Evolutionary conservation across 495 filamentous ascomycete genomes (phyloP).

Genomic region (Tuber umbilicatum): DNA sequence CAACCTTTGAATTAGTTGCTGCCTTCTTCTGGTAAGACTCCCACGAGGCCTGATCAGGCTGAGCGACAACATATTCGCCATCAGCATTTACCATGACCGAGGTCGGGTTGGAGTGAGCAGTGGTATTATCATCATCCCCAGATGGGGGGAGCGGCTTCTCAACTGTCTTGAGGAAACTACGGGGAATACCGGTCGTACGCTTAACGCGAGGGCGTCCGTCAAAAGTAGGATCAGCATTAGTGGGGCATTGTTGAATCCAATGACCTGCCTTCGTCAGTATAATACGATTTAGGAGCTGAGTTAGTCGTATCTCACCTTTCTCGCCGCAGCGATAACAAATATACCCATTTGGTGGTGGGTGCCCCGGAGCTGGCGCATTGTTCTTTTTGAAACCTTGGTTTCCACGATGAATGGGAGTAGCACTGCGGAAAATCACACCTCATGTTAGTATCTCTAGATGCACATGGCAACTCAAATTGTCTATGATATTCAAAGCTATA

Average conservation of each 20-base stretch:
- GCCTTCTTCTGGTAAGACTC: conserved; percentile 89
- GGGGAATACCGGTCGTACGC: conserved; percentile 90
- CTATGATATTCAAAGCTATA: conserved; percentile 38
- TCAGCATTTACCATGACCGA: conserved; percentile 93
- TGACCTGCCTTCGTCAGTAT: conserved; percentile 53
- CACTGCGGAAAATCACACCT: conserved; percentile 45
- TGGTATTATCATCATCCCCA: conserved; percentile 58
- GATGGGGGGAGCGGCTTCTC: conserved; percentile 76
- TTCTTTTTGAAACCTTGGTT: conserved; percentile 51
- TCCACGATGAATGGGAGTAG: conserved; percentile 56
- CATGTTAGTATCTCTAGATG: conserved; percentile 31
- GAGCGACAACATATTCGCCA: conserved; percentile 90
- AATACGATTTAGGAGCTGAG: neutral
- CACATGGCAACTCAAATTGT: conserved; percentile 18
- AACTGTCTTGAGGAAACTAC: conserved; percentile 84
- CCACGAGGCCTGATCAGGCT: conserved; percentile 91
- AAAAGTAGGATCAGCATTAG: conserved; percentile 92
- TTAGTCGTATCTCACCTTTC: conserved; percentile 55
- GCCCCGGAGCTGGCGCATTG: conserved; percentile 66
- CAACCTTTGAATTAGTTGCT: conserved; percentile 64
- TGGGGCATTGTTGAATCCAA: conserved; percentile 96
- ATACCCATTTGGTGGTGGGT: conserved; percentile 85
- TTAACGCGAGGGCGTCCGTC: conserved; percentile 86
- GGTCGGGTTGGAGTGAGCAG: conserved; percentile 55
- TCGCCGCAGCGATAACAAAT: conserved; percentile 96